These are phyloP conservation scores for Gracilaria caudata DNA, from an alignment of 23 red algal genomes.

Conservation along the genomic window DNA sequence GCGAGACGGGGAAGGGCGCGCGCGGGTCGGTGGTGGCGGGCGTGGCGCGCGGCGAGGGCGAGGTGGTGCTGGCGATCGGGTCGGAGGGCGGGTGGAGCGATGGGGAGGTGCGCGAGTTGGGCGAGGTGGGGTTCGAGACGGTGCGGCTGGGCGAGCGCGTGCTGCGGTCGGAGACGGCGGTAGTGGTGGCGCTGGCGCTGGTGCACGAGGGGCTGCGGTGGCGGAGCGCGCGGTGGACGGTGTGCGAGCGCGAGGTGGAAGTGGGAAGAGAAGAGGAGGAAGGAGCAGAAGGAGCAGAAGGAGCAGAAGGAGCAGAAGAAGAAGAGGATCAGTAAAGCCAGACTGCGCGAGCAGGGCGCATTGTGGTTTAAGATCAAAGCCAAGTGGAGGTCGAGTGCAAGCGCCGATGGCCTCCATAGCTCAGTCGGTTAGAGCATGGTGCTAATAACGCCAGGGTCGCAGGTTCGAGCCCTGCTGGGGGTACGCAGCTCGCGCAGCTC, in stretches of 20 bases:
- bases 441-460: conserved; percentile 84
- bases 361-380: too few relatives aligned
- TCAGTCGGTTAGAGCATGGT: conserved; percentile 84
- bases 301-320: background rate
- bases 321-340: background rate
- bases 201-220: conserved; percentile 65
- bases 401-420: conserved; percentile 70
- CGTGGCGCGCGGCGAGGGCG: conserved; percentile 40
- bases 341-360: background rate
- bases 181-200: conserved; percentile 53
- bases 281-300: background rate
- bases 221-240: background rate
- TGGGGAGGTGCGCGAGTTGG: conserved; percentile 39
- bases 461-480: conserved; percentile 82
- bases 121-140: conserved; percentile 11
- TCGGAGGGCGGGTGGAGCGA: conserved; percentile 85
- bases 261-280: background rate
- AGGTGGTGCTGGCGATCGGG: conserved; percentile 67
- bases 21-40: conserved; percentile 17
- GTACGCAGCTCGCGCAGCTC: conserved; percentile 20
- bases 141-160: conserved; percentile 65
- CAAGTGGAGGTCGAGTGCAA: too few relatives aligned
- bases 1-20: background rate
- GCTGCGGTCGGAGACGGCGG: conserved; percentile 73
- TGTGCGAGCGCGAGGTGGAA: background rate